Evolutionary conservation across 176 grass and related monocot genomes (phyloP).

Genomic region (Oryza longistaminata): DNA sequence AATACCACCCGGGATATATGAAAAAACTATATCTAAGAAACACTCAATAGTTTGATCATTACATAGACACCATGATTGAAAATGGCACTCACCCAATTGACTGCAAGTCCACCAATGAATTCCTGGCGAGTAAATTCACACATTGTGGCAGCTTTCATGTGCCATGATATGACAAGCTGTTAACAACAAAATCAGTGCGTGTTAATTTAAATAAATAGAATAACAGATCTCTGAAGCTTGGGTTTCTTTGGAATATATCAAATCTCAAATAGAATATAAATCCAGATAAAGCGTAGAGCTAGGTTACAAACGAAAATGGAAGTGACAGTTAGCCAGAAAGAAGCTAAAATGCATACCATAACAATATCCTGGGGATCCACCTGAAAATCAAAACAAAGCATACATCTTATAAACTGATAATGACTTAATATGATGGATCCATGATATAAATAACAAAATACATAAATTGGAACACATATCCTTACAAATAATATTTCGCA

Average conservation of each 20-base stretch:
- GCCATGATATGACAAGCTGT: slow-evolving; percentile 99
- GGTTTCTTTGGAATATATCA: not conserved
- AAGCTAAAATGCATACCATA: slow-evolving; percentile 64
- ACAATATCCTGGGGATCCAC: slow-evolving; percentile 99
- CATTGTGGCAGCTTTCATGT: slow-evolving; percentile 99
- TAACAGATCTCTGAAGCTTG: slow-evolving; percentile 6
- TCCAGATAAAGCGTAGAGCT: not conserved
- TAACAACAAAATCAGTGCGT: slow-evolving; percentile 31
- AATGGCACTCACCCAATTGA: slow-evolving; percentile 74
- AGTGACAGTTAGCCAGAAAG: slow-evolving; percentile 1
- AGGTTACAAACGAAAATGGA: slow-evolving; percentile 10
- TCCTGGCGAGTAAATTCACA: slow-evolving; percentile 96
- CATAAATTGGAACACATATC: slow-evolving; percentile 13
- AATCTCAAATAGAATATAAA: slow-evolving; percentile 21
- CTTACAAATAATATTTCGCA: slow-evolving; percentile 24
- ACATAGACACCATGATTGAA: slow-evolving; percentile 9
- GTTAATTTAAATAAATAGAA: not conserved
- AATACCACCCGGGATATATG: slow-evolving; percentile 28
- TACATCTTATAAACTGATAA: slow-evolving; percentile 26
- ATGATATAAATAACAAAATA: slow-evolving; percentile 16
- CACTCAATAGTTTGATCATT: not conserved
- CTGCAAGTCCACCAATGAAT: slow-evolving; percentile 86
- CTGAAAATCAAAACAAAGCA: slow-evolving; percentile 57
- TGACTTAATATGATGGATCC: not conserved
- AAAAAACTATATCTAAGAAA: slow-evolving; percentile 4